These are phyloP conservation scores for Colletotrichum sp. DNA, from an alignment of 2,329 filamentous ascomycete genomes.

Conservation along the genomic window DNA sequence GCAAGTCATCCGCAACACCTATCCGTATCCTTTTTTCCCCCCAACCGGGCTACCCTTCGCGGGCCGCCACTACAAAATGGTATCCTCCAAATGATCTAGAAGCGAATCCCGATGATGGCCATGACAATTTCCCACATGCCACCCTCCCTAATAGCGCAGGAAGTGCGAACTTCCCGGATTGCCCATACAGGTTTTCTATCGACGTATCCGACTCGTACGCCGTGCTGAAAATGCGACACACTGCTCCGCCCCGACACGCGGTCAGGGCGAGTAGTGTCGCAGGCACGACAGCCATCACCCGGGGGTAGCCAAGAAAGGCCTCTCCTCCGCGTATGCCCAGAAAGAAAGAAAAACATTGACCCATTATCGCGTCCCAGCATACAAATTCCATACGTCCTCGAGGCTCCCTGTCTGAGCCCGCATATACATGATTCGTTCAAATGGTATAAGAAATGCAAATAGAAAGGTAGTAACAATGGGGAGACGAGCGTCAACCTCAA, in stretches of 20 bases:
- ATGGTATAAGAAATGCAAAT: slow-evolving; percentile 22
- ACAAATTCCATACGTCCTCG: background rate
- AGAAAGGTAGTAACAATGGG: slow-evolving; percentile 20
- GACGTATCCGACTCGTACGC: background rate
- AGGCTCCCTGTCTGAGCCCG: background rate
- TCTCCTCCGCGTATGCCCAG: slow-evolving; percentile 11
- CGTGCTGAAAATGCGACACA: background rate
- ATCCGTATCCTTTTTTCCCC: background rate
- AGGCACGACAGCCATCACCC: background rate
- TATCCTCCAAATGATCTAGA: slow-evolving; percentile 1
- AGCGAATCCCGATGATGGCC: background rate
- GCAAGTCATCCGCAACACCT: slow-evolving; percentile 4
- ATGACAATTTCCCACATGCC: slow-evolving; percentile 10
- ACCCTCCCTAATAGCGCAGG: slow-evolving; percentile 10
- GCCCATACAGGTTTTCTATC: slow-evolving; percentile 21
- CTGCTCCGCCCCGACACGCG: background rate
- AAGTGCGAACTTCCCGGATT: slow-evolving; percentile 21
- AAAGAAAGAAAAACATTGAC: background rate
- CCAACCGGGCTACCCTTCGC: background rate
- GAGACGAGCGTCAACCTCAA: slow-evolving; percentile 36
- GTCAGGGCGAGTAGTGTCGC: background rate
- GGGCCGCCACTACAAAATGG: background rate
- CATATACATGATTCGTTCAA: slow-evolving; percentile 17
- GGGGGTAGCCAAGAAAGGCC: slow-evolving; percentile 29
- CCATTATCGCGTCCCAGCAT: slow-evolving; percentile 11